These are phyloP conservation scores for Thielaviopsis populi DNA, from an alignment of 2,329 filamentous ascomycete genomes.

Conservation along the genomic window DNA sequence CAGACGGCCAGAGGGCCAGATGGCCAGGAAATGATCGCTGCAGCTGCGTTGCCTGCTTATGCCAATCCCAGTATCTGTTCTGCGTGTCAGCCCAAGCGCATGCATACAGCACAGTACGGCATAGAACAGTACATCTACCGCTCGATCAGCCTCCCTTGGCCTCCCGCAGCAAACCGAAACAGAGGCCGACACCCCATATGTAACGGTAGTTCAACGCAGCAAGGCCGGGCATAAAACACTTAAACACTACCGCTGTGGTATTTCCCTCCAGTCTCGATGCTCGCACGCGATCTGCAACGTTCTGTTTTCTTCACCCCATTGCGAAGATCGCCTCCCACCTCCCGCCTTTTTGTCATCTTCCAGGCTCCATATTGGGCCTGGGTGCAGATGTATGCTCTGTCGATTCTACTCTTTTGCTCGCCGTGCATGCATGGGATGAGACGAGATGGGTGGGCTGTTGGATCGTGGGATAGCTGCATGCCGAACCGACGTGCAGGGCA, in stretches of 20 bases:
- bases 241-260: too few relatives aligned
- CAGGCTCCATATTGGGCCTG: not conserved
- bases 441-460: not conserved
- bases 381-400: not conserved
- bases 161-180: not conserved
- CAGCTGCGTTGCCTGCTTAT: not conserved
- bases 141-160: not conserved
- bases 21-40: not conserved
- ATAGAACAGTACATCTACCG: not conserved
- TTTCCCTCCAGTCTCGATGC: too few relatives aligned
- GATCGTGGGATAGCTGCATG: not conserved
- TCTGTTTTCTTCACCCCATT: too few relatives aligned
- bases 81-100: conserved; percentile 3
- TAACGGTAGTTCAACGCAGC: not conserved
- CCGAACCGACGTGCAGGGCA: conserved; percentile 1
- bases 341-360: too few relatives aligned
- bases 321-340: too few relatives aligned
- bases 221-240: too few relatives aligned
- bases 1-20: too few relatives aligned
- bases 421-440: not conserved
- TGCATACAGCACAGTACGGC: not conserved
- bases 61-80: not conserved
- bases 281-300: too few relatives aligned
- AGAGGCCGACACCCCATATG: not conserved
- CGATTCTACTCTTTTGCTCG: not conserved